Evolutionary conservation across 2,329 filamentous ascomycete species (phyloP).

Genomic region (Penicillium sp.): DNA sequence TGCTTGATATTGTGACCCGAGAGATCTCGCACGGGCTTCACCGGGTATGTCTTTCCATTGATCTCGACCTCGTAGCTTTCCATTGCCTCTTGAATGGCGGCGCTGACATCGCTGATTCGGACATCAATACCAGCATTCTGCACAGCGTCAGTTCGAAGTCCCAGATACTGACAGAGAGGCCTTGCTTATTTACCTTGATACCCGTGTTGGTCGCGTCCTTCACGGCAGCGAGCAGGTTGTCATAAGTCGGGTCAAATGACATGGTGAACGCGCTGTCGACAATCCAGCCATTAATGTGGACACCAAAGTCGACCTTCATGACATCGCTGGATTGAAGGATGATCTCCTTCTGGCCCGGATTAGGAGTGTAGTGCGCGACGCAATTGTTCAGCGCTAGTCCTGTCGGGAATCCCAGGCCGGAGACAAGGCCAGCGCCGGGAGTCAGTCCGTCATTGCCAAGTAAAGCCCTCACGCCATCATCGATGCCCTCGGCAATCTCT

Average conservation of each 20-base stretch:
- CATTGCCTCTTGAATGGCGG: constrained; percentile 63
- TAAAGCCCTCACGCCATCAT: constrained; percentile 56
- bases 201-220: constrained; percentile 65
- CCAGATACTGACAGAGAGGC: background rate
- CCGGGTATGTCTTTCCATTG: constrained; percentile 53
- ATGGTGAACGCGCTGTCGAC: constrained; percentile 81
- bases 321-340: constrained; percentile 72
- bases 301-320: constrained; percentile 80
- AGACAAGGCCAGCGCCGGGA: constrained; percentile 52
- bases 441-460: constrained; percentile 55
- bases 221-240: constrained; percentile 72
- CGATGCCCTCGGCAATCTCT: constrained; percentile 56
- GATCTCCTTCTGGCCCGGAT: constrained; percentile 65
- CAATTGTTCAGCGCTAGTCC: constrained; percentile 57
- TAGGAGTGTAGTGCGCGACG: constrained; percentile 60
- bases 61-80: constrained; percentile 63
- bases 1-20: constrained; percentile 58
- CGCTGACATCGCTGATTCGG: constrained; percentile 57
- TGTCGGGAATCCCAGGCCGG: constrained; percentile 59
- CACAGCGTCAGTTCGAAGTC: constrained; percentile 8
- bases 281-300: constrained; percentile 77
- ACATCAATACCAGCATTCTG: constrained; percentile 58
- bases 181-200: constrained; percentile 39
- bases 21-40: constrained; percentile 58
- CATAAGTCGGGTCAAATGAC: constrained; percentile 72